These are phyloP conservation scores for Yarrowia sp. DNA, from an alignment of 805 yeast genomes.

Conservation along the genomic window DNA sequence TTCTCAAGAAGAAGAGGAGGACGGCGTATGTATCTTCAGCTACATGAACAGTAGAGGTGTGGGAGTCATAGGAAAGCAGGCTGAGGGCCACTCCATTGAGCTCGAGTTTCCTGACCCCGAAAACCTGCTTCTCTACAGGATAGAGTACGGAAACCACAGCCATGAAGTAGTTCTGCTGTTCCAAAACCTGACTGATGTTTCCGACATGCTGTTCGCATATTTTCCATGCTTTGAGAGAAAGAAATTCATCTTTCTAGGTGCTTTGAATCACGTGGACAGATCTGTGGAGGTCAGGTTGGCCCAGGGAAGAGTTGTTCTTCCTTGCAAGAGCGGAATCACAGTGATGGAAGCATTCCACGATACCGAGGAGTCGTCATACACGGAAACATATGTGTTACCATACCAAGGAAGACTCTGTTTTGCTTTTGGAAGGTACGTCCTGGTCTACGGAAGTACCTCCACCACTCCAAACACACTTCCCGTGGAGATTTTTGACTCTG, in stretches of 20 bases:
- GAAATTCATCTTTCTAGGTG: background rate
- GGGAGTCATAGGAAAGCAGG: background rate
- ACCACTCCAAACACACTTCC: background rate
- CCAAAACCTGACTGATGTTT: background rate
- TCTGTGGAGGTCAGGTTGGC: background rate
- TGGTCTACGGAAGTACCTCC: background rate
- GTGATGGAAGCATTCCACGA: background rate
- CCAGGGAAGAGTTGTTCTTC: background rate
- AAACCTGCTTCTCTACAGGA: background rate
- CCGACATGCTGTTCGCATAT: background rate
- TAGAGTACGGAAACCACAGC: background rate
- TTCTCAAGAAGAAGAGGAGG: background rate
- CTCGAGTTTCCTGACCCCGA: background rate
- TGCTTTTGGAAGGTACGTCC: background rate
- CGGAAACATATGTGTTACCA: background rate
- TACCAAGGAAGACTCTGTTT: slow-evolving; percentile 3
- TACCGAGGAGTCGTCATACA: background rate
- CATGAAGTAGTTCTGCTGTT: background rate
- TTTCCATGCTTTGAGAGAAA: slow-evolving; percentile 8
- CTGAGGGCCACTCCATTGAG: background rate
- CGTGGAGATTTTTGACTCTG: background rate
- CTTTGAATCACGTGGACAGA: background rate
- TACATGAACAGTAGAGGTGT: background rate
- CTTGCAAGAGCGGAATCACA: background rate
- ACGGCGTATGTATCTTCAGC: background rate